These are phyloP conservation scores for Neocatenulostroma microsporum DNA, from an alignment of 2,329 filamentous ascomycete genomes.

Conservation along the genomic window DNA sequence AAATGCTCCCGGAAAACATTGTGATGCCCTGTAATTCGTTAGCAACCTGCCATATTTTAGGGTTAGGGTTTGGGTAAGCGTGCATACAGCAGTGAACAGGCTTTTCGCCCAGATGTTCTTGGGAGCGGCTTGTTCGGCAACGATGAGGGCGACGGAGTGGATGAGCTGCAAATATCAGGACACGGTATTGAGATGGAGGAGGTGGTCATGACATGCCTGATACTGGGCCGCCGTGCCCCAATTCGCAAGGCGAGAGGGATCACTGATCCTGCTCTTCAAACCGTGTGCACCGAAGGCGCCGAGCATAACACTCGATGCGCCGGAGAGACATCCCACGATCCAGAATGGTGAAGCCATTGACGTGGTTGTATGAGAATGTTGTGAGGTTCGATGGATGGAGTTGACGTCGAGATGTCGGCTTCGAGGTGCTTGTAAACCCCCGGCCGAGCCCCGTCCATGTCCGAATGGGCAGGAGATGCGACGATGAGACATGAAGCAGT, in stretches of 20 bases:
- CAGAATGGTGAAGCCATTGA: slow-evolving; percentile 44
- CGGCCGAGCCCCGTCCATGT: too few relatives aligned
- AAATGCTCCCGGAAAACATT: slow-evolving; percentile 60
- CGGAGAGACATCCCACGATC: slow-evolving; percentile 55
- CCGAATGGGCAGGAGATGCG: too few relatives aligned
- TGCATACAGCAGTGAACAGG: slow-evolving; percentile 47
- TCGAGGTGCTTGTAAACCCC: too few relatives aligned
- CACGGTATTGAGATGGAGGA: slow-evolving; percentile 1
- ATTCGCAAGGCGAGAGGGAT: slow-evolving; percentile 52
- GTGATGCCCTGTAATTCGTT: slow-evolving; percentile 46
- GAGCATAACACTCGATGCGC: slow-evolving; percentile 53
- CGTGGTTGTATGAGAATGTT: not conserved
- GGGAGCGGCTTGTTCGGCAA: slow-evolving; percentile 46
- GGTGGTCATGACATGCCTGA: slow-evolving; percentile 41
- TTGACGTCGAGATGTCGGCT: too few relatives aligned
- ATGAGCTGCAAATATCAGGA: slow-evolving; percentile 42
- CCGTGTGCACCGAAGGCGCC: slow-evolving; percentile 64
- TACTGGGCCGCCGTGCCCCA: slow-evolving; percentile 62
- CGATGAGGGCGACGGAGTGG: slow-evolving; percentile 54
- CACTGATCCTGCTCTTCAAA: slow-evolving; percentile 53
- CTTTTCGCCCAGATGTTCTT: slow-evolving; percentile 42
- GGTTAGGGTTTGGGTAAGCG: not conserved
- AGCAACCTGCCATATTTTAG: slow-evolving; percentile 1
- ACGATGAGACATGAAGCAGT: too few relatives aligned
- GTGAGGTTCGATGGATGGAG: not conserved